Evolutionary conservation across 2,329 filamentous ascomycete species (phyloP), one percentile per base, ranked within the genome.

Genomic region (Trichoderma sp.): DNA sequence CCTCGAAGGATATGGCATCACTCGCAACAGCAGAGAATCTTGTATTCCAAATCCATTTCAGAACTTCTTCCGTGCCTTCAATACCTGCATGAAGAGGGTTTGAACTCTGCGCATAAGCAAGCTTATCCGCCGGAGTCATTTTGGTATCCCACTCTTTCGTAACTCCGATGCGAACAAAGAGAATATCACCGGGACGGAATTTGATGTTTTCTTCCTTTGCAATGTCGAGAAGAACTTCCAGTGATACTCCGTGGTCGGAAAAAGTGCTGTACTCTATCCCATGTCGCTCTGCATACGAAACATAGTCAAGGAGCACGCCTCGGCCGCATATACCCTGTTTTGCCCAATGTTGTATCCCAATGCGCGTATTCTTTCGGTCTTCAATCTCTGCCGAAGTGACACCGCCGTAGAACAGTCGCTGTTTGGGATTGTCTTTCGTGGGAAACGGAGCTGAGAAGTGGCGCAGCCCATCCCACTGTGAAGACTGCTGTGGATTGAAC

Each of bases 21-120:
- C 67, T 60, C n/a, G 67, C 67, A n/a, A 71, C 67, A 16, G 50
- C 45, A 62, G 67, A 31, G 53, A 71, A 71, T n/a, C 7, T 50
- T 33, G 50, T 53, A 29, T 71, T 38, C 67, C 50, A 71, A 33
- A 71, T 59, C 67, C 67, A 71, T 60, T 29, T 24, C 31, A 71
- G 45, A n/a, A 71, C 31, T 3, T 71, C 50, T 53, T 71, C 67
- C n/a, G 67, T 71, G 24, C 67, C 50, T 9, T 71, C 67, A 45
- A 71, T 27, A 24, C 67, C 67, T 5, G 67, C 67, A 59, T 71
- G 50, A 2, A 62, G 59, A 62, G 59, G 45, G 45, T 53, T 53
- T 21, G 45, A 6, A 53, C 45, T 53, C 3, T 53, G 45, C 3
- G 45, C 45, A 53, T 53, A 53, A n/a, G 45, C 45, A 53, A 53